Evolutionary conservation across 2,329 filamentous ascomycete genomes (phyloP), one percentile per base, ranked within the genome.

Genomic region (Epichloe gansuensis): DNA sequence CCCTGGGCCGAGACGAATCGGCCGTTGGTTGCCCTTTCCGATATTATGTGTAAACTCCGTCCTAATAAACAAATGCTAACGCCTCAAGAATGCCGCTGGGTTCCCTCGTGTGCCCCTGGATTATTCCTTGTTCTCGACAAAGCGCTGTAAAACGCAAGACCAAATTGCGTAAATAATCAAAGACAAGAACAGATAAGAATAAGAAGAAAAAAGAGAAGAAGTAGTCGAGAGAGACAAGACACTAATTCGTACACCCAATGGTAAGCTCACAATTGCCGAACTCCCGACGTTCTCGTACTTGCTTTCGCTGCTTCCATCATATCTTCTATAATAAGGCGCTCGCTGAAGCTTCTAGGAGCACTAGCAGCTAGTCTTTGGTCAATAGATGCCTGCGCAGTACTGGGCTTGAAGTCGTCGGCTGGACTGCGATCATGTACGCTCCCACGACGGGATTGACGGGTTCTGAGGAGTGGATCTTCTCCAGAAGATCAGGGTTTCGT

Each of bases 341-440:
- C 72, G 21, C 68, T 75, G 55, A 77, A 66, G 57, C 74, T 77
- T 52, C 66, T 69, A 23, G 75, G 72, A 25, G 71, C 72, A 38
- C 71, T 67, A 53, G 73, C 72, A 39, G 63, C 65, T n/a, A 64
- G 56, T 28, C 67, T 66, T 13, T 69, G 67, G 35, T 72, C 58
- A 28, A 49, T 44, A 42, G 68, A 70, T 34, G 65, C 69, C 25
- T 69, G 70, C 55, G 72, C 75, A 56, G 71, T 74, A 50, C 63
- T 72, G 43, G 72, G 61, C 49, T 71, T 69, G 42, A 62, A 68
- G 46, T 75, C 71, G 52, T 76, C 75, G 55, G 76, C 68, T 11
- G 73, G 74, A 52, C 69, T 75, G 53, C 71, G 67, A n/a, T 74
- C 75, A 55, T 77, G 73, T 13, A 80, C 62, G 45, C 76, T 76